These are phyloP conservation scores for Rhynchospora pubera DNA, from an alignment of 176 grass and related monocot genomes.

Conservation along the genomic window DNA sequence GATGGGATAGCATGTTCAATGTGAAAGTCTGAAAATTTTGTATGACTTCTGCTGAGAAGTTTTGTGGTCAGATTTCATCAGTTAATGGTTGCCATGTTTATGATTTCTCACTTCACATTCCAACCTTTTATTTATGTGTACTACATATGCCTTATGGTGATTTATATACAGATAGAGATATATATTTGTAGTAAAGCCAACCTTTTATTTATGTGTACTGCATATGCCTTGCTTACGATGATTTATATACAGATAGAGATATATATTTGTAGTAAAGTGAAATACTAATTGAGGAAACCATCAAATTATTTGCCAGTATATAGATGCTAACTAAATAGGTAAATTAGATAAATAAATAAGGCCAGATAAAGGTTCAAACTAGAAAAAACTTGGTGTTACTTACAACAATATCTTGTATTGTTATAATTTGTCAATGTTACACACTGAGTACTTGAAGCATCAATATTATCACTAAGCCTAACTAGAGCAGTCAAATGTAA, in stretches of 20 bases:
- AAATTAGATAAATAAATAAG: neutral
- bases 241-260: neutral
- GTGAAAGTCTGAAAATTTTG: constrained; percentile 9
- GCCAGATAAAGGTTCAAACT: neutral
- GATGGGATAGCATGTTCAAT: neutral
- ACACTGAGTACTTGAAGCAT: neutral
- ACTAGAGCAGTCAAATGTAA: constrained; percentile 1
- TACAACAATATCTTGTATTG: constrained; percentile 9
- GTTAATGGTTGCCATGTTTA: neutral
- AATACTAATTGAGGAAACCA: neutral
- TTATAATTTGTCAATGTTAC: constrained; percentile 1
- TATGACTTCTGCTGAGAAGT: constrained; percentile 8
- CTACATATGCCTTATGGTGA: too few relatives aligned
- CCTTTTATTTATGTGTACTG: neutral
- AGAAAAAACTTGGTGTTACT: constrained; percentile 2
- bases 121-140: too few relatives aligned
- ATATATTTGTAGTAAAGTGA: neutral
- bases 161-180: too few relatives aligned
- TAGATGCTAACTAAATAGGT: neutral
- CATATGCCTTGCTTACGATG: neutral
- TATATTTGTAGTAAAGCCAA: too few relatives aligned
- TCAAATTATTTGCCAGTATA: neutral
- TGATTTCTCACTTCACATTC: neutral
- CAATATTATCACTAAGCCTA: constrained; percentile 11
- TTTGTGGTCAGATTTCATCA: neutral